Percentiles rank a stretch among this genome's conserved stretches.
Evolutionary conservation across 169 alveolate species (phyloP).

Genomic region (Besnoitia besnoiti): DNA sequence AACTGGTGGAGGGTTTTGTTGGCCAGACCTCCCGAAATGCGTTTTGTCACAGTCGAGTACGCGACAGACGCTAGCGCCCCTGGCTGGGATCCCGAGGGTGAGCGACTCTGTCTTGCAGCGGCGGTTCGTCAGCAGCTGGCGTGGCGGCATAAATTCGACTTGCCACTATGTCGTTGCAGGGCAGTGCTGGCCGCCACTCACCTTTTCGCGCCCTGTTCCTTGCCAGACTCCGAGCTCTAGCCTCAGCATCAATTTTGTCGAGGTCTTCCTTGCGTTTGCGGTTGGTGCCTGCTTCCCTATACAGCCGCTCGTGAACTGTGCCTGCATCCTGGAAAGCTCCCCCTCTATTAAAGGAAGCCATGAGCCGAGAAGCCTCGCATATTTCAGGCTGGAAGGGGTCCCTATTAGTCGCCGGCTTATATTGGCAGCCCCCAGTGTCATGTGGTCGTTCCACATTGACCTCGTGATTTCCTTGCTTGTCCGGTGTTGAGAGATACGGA

Average conservation of each 20-base stretch:
- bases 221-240: not conserved
- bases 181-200: no score
- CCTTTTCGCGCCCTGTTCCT: not conserved
- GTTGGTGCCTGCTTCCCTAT: not conserved
- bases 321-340: not conserved
- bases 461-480: not conserved
- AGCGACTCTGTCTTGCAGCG: no score
- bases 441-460: not conserved
- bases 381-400: not conserved
- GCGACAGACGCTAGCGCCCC: no score
- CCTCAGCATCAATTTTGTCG: not conserved
- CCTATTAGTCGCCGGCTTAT: not conserved
- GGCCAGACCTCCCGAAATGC: no score
- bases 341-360: not conserved
- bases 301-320: slow-evolving; percentile 11
- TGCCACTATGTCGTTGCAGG: no score
- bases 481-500: not conserved
- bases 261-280: not conserved
- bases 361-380: not conserved
- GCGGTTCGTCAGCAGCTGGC: no score
- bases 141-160: no score
- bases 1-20: no score
- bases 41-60: no score
- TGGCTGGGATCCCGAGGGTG: no score
- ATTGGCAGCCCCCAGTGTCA: not conserved